A percentile compares a stretch with the other conserved stretches of the same genome.
These are phyloP conservation scores for Sugiyamaella floridensis DNA, from an alignment of 805 yeast species.

Conservation along the genomic window DNA sequence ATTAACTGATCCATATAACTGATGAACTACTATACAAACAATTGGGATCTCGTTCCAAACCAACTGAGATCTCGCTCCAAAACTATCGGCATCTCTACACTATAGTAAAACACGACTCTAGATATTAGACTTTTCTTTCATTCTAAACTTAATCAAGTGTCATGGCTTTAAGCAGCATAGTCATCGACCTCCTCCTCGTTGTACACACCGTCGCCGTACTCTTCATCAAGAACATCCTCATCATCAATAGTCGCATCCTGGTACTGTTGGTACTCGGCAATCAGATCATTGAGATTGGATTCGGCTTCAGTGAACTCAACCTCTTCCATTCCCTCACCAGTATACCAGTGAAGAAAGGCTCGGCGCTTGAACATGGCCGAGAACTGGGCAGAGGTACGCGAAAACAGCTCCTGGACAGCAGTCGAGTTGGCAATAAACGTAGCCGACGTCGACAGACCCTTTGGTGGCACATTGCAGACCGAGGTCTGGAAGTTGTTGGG, in stretches of 20 bases:
- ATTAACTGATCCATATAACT: too few species aligned
- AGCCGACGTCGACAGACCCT: constrained; percentile 79
- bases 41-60: too few species aligned
- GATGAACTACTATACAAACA: too few species aligned
- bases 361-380: constrained; percentile 88
- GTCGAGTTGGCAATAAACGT: constrained; percentile 94
- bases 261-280: constrained; percentile 88
- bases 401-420: constrained; percentile 85
- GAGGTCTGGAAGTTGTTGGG: constrained; percentile 95
- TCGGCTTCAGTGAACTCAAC: constrained; percentile 93
- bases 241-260: constrained; percentile 80
- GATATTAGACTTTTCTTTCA: not conserved
- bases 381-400: constrained; percentile 86
- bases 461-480: constrained; percentile 87
- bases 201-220: constrained; percentile 9
- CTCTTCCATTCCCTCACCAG: constrained; percentile 95
- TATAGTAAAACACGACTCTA: too few species aligned
- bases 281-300: constrained; percentile 84
- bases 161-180: not conserved
- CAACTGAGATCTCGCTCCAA: too few species aligned
- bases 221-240: constrained; percentile 46
- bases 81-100: too few species aligned
- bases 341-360: constrained; percentile 96
- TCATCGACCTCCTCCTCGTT: constrained; percentile 8
- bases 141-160: not conserved